Conservation (phyloP, 495 filamentous ascomycete species). For the Penicillium herquei region DNA sequence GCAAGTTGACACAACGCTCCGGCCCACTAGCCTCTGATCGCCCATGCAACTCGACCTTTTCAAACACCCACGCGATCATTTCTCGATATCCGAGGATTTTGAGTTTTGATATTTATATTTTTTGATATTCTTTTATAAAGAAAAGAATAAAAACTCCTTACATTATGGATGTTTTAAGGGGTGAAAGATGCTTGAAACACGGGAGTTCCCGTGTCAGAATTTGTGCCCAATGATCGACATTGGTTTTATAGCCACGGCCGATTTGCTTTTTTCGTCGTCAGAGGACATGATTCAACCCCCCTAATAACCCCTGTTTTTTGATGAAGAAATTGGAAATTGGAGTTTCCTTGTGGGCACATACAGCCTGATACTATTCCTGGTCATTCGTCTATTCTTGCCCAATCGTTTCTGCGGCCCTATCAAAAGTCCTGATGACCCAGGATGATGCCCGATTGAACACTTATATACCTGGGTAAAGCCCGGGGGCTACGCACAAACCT, state of each 20-base stretch:
- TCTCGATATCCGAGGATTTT: no score
- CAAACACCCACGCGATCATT: background rate
- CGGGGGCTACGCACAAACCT: slow-evolving; percentile 11
- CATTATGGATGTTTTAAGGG: background rate
- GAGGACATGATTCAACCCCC: background rate
- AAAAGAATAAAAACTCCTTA: background rate
- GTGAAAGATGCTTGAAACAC: background rate
- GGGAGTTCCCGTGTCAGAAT: slow-evolving; percentile 2
- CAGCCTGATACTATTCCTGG: slow-evolving; percentile 25
- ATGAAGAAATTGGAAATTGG: background rate
- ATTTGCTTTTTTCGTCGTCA: background rate
- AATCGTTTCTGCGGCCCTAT: slow-evolving; percentile 27
- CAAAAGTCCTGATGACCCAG: slow-evolving; percentile 11
- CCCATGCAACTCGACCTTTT: slow-evolving; percentile 1
- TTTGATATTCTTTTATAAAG: background rate
- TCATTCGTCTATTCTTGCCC: slow-evolving; percentile 22
- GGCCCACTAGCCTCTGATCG: slow-evolving; percentile 5
- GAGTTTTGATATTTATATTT: background rate
- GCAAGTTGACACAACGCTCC: slow-evolving; percentile 2
- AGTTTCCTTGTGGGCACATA: slow-evolving; percentile 8
- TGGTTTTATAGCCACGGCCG: slow-evolving; percentile 6
- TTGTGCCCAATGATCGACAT: slow-evolving; percentile 17
- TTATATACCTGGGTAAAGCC: slow-evolving; percentile 24
- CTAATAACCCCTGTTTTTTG: background rate
- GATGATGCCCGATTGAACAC: slow-evolving; percentile 28